A percentile compares a stretch with the other conserved stretches of the same genome.
Evolutionary conservation across 2,329 filamentous ascomycete species (phyloP).

Genomic region (Bipolaris gigantea): DNA sequence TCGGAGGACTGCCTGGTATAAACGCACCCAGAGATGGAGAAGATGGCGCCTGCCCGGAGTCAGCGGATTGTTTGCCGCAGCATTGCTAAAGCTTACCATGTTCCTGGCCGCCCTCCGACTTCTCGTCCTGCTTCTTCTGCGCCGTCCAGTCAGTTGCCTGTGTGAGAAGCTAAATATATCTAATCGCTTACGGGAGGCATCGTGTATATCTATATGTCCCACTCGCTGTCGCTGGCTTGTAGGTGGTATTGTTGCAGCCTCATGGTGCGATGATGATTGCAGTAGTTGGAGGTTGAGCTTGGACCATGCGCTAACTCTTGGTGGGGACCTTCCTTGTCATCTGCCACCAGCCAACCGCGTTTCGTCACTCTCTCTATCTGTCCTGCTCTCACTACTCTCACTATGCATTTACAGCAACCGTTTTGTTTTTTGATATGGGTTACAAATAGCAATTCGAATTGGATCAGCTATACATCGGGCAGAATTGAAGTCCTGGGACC

Average conservation of each 20-base stretch:
- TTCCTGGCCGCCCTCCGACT: conserved; percentile 54
- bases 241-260: conserved; percentile 29
- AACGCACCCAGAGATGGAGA: conserved; percentile 67
- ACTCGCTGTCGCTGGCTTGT: conserved; percentile 21
- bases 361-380: too few relatives aligned
- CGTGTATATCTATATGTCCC: conserved; percentile 22
- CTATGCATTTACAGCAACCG: too few relatives aligned
- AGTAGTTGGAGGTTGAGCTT: conserved; percentile 20
- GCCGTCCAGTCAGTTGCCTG: conserved; percentile 30
- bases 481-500: not conserved
- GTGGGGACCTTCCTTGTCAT: conserved; percentile 20
- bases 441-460: not conserved
- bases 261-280: conserved; percentile 32
- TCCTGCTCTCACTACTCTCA: too few relatives aligned
- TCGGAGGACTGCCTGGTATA: conserved; percentile 13
- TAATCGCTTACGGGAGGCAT: conserved; percentile 45
- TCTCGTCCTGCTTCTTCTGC: conserved; percentile 43
- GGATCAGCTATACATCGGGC: not conserved
- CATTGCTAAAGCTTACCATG: conserved; percentile 52
- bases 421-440: not conserved
- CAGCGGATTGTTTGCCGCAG: conserved; percentile 8
- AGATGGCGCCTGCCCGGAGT: conserved; percentile 59
- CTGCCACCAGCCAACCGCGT: conserved; percentile 4
- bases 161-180: conserved; percentile 1
- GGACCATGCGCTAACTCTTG: conserved; percentile 17